phyloP scores from a whole-genome alignment of 495 filamentous ascomycete species.

The Penicillium desertorum region DNA sequence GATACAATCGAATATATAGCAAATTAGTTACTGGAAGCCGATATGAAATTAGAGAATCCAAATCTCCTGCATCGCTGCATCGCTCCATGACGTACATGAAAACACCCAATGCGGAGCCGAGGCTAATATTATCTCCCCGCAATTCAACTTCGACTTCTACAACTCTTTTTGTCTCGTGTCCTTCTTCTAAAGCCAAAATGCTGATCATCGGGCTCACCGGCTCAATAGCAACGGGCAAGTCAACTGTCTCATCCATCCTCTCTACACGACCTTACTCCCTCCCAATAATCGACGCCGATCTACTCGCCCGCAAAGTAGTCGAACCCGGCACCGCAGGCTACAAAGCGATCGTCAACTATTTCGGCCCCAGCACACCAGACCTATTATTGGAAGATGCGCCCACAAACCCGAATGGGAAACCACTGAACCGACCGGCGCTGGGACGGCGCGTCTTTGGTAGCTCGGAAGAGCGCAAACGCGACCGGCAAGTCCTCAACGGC shows the following conservation, averaged over 20 bases:
- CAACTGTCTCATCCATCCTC: slow-evolving; percentile 85
- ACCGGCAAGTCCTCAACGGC: slow-evolving; percentile 73
- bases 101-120: slow-evolving; percentile 17
- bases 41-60: not conserved
- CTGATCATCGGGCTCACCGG: slow-evolving; percentile 94
- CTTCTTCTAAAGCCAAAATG: slow-evolving; percentile 52
- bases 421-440: slow-evolving; percentile 81
- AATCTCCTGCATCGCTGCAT: not conserved
- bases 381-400: slow-evolving; percentile 58
- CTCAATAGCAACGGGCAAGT: slow-evolving; percentile 97
- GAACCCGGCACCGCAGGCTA: slow-evolving; percentile 84
- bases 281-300: slow-evolving; percentile 93
- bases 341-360: slow-evolving; percentile 73
- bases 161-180: not conserved
- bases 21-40: not conserved
- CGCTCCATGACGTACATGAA: not conserved
- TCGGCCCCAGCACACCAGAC: slow-evolving; percentile 77
- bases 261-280: slow-evolving; percentile 75
- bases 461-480: slow-evolving; percentile 58
- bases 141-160: slow-evolving; percentile 11
- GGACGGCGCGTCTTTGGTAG: slow-evolving; percentile 83
- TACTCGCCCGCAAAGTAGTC: slow-evolving; percentile 86
- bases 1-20: slow-evolving; percentile 1
- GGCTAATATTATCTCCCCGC: slow-evolving; percentile 23
- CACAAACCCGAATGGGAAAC: slow-evolving; percentile 53